Base-by-base conservation (phyloP, 228 moss, liverwort and hornwort species). In the Sphagnum magellanicum region DNA sequence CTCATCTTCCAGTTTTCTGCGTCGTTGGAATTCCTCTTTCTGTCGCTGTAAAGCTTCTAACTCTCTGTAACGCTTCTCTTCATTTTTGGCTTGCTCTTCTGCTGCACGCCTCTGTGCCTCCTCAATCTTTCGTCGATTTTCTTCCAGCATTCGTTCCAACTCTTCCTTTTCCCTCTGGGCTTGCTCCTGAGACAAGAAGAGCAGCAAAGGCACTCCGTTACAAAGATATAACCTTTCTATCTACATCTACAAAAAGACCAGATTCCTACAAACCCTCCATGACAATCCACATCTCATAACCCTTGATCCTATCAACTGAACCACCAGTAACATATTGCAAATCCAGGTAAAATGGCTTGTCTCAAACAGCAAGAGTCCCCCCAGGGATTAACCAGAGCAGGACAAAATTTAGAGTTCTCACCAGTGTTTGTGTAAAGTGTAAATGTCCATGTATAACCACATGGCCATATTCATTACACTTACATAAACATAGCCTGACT, bases 71-170 rank as follows among this genome's bases (percentile, higher is more conserved):
- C 98, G 84, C 72, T 98, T 93, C 79, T 98, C 98, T 76, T 98
- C 98, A 77, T 98, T 98, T 61, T 87, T 83, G 5, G 98, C 89
- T 77, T 98, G 98, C 75, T 98, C 98, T 71, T 92, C 98, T 57
- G 93, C 93, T 63, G 93, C 98, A 74, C 89, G 78, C 72, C 86
- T 83, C 67, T 98, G 98, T 16, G 98, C 87, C 64, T 98, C 93
- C 78, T 98, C 98, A 5, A 98, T 93, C 76, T 98, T 98, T 63
- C 73, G 81, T 50, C 85, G 85, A 63, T 98, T 98, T 67, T 93
- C 89, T 67, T 98, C 98, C 67, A 98, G 77, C 91, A 88, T 98
- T 70, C 82, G 90, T 62, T 98, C 98, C 68, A 98, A 78, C 84
- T 93, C 91, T 66, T 92, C 98, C 71, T 92, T 98, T 70, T 92